Base-by-base conservation (phyloP, 371 early-diverging fungal species). In the Mortierella sp. region DNA sequence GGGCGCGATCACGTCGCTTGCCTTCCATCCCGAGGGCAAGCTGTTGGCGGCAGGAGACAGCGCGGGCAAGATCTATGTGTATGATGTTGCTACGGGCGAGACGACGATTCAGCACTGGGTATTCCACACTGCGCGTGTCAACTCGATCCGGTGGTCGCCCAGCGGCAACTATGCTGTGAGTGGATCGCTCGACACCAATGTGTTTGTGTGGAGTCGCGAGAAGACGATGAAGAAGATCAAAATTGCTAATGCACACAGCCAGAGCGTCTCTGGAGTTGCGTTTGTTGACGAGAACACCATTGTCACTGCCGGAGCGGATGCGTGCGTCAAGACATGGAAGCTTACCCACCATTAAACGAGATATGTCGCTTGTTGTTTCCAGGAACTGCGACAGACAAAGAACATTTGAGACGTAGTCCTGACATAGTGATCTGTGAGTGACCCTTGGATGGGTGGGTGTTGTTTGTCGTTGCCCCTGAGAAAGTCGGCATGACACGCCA, bases 101-200 rank as follows among this genome's bases (percentile, higher is more conserved):
- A 64, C 93, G 3, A 91, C 85, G 61, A 88, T 94, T 34, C 89
- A 91, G 73, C 93, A 93, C 48, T 99, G 98, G 98, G 95, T 95
- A 16, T 96, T 95, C 91, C 99, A 99, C 88, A 93, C 92, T 3
- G 96, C 95, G n/a, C 94, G 96, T 44, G 92, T 99, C 74, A 95
- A 94, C 75, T 87, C 89, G 11, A 81, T 99, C 44, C 88, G 89
- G 0, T 98, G 98, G 97, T 93, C 96, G 9, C 89, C 91, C 5
- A 96, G 95, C 84, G 93, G 95, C 16, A 76, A 81, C 19, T 93
- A 94, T 82, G 93, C 95, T 6, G 98, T 93, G 2, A 96, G 96
- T 59, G 95, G 95, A 26, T 91, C 95, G 54, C 90, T 98, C 64
- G 99, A 99, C 86, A 96, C 97, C 76, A 93, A 96, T 86, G 91